Evolutionary conservation across 1,284 basidiomycete genomes (phyloP).

Genomic region (Heliocybe sulcata): DNA sequence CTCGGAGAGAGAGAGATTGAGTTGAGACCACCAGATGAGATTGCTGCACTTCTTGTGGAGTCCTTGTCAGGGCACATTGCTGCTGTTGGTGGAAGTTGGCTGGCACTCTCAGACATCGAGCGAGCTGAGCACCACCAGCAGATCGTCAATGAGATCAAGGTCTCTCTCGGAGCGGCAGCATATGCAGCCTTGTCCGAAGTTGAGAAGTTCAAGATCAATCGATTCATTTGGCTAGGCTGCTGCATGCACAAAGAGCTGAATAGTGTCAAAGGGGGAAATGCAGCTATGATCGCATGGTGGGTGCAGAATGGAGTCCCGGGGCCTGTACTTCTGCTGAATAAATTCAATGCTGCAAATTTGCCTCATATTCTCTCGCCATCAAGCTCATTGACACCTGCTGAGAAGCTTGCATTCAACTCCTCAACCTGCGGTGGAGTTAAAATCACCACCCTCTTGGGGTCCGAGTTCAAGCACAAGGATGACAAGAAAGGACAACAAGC

Average conservation of each 20-base stretch:
- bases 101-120: conserved; percentile 13
- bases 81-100: conserved; percentile 14
- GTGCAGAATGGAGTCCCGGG: conserved; percentile 5
- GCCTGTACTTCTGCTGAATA: conserved; percentile 20
- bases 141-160: neutral
- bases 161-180: neutral
- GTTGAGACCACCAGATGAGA: conserved; percentile 6
- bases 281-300: conserved; percentile 18
- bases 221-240: conserved; percentile 28
- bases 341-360: conserved; percentile 17
- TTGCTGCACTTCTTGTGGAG: conserved; percentile 8
- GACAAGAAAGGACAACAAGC: conserved; percentile 25
- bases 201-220: conserved; percentile 5
- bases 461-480: conserved; percentile 24
- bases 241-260: conserved; percentile 35
- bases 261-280: conserved; percentile 23
- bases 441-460: conserved; percentile 18
- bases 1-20: conserved; percentile 12
- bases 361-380: neutral
- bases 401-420: conserved; percentile 12
- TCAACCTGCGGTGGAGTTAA: conserved; percentile 22
- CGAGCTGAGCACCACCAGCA: neutral
- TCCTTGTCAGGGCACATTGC: conserved; percentile 5
- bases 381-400: conserved; percentile 5
- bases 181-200: neutral